Base-by-base conservation (phyloP, 1,284 basidiomycete species). In the Singerocomus rubriflavus region DNA sequence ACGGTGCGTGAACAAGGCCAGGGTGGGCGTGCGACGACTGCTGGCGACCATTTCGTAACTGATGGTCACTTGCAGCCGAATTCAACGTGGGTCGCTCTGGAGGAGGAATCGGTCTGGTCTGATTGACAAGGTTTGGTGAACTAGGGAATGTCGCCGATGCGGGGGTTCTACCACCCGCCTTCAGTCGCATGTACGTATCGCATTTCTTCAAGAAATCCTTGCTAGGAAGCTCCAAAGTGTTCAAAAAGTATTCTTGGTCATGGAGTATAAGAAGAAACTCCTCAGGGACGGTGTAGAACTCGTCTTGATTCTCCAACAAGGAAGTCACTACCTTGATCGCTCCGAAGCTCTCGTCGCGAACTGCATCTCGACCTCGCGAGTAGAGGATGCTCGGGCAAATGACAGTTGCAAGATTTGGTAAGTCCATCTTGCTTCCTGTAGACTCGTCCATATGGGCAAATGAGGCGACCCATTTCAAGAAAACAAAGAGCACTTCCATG, bases 391-490 rank as follows among this genome's bases (percentile, higher is more conserved):
- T 98, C 7, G 97, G 97, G 61, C 91, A 91, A 58, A 99, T 94
- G 67, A 99, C 97, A 12, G 93, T 98, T n/a, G 96, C 94, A 56
- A 99, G 78, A 67, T 99, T 99, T 32, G 82, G 81, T 44, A 98
- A 75, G 70, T 99, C 96, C 96, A 99, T 99, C 74, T 96, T 96
- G 74, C 91, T 95, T 34, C 96, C 96, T 0, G 96, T 98, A 69
- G 96, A 93, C 64, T 96, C 95, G 66, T 99, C 96, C 72, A 97
- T 84, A 71, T 99, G 95, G 40, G 96, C 94, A 70, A 99, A 99
- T 5, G 93, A 96, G 6, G 96, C 96, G 2, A 99, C 96, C 97
- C 97, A 99, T 70, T 97, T 96, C 59, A 99, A 78, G 75, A 99
- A 99, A 16, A 98, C 94, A 65, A 98, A 98, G 39, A 99, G 75